Conservation (phyloP, 208 protist genomes). For the Blechomonas ayalai region DNA sequence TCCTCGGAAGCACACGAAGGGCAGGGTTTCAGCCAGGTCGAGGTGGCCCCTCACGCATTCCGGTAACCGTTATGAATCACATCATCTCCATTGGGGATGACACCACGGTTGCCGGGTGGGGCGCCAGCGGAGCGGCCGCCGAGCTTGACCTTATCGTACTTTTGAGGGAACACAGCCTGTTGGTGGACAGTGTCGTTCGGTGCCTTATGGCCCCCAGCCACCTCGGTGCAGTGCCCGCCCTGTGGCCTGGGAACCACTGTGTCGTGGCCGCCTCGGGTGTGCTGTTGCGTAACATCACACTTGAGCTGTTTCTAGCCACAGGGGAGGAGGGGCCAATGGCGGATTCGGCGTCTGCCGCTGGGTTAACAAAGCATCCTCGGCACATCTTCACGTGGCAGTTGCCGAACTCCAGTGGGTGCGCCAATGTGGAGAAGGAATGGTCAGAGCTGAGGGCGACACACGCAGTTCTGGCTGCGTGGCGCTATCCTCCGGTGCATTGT, state of each 20-base stretch:
- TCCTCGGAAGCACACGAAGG: no score
- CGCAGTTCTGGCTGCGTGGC: no score
- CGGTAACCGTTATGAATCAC: not conserved
- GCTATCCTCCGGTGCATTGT: no score
- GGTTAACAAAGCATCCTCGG: no score
- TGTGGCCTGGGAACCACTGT: not conserved
- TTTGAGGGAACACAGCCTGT: conserved; percentile 4
- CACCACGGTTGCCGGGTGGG: conserved; percentile 12
- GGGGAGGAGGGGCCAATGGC: not conserved
- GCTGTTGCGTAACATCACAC: conserved; percentile 10
- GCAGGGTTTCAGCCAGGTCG: no score
- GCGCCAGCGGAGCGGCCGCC: not conserved
- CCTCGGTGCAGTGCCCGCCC: not conserved
- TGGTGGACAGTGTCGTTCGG: conserved; percentile 12
- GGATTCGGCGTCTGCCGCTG: not conserved
- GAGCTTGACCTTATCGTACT: conserved; percentile 16
- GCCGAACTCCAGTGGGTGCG: no score
- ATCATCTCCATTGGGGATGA: conserved; percentile 16
- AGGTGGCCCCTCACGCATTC: no score
- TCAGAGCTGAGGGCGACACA: no score
- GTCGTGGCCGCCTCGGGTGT: conserved; percentile 4
- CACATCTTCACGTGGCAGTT: no score
- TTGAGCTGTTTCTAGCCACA: conserved; percentile 8
- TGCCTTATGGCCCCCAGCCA: conserved; percentile 2
- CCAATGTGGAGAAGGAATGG: no score